Evolutionary conservation across 2,329 filamentous ascomycete genomes (phyloP), one percentile per base, ranked within the genome.

Genomic region (Cladosporium austrohemisphaericum): DNA sequence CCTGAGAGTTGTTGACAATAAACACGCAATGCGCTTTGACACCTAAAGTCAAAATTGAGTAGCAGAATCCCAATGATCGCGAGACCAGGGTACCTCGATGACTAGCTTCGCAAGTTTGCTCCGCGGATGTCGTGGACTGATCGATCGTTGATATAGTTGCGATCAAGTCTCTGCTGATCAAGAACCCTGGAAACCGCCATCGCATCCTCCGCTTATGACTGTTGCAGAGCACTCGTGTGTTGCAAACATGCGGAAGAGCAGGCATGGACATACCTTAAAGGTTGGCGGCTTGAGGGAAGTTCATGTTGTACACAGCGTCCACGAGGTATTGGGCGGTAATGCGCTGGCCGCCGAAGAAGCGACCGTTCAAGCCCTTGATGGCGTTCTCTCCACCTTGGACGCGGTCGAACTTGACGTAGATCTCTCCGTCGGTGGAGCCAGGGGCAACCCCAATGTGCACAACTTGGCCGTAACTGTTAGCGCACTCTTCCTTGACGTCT

Each of bases 401-500:
- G 65, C 89, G 86, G 72, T 95, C 90, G 74, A 98, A 98, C 71
- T 98, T 98, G 69, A 98, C 84, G 71, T 95, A 98, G 62, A 98
- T 92, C 68, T 98, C 93, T 71, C 93, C 93, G 40, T 90, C 93
- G 73, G 95, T 94, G 59, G 87, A 83, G 76, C 97, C 92, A 71
- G 95, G 80, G 61, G 90, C 82, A 44, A 67, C 52, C 52, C 58
- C 64, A 72, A 97, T 94, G 81, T 98, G 93, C 69, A 97, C 90
- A 64, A 98, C 92, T 63, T 92, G 88, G 65, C 93, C 93, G 76
- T 97, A 98, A 77, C 93, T 95, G 62, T 83, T 79, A 74, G 95
- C 88, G 68, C 92, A 95, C 76, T 98, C 93, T 64, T 82, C 78
- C 71, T 87, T 86, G 66, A 98, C 88, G 66, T 98, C 93, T 68